These are phyloP conservation scores for Madurella mycetomatis DNA, from an alignment of 2,329 filamentous ascomycete genomes.

Conservation along the genomic window DNA sequence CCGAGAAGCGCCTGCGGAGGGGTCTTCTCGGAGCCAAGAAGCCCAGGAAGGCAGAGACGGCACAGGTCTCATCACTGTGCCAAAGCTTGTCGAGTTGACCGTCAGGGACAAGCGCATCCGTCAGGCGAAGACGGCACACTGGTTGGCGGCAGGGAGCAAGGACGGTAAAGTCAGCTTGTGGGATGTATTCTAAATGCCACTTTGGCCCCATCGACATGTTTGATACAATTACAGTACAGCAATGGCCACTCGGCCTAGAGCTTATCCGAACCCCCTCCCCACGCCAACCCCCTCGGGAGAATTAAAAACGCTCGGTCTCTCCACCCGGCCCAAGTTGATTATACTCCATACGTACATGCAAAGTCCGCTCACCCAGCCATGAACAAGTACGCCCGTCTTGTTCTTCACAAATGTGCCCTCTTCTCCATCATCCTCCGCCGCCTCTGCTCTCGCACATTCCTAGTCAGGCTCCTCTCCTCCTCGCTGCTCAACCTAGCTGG, in stretches of 20 bases:
- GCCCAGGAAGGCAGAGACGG: neutral
- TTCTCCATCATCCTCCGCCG: slow-evolving; percentile 47
- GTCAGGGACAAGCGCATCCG: slow-evolving; percentile 61
- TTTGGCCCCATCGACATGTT: neutral
- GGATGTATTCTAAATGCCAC: slow-evolving; percentile 70
- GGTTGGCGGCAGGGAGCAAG: slow-evolving; percentile 86
- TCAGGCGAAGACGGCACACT: slow-evolving; percentile 70
- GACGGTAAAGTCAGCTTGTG: slow-evolving; percentile 94
- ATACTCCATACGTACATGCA: neutral
- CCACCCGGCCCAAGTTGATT: too few relatives aligned
- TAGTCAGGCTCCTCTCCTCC: slow-evolving; percentile 43
- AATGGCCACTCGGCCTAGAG: too few relatives aligned
- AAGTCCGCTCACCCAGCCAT: neutral
- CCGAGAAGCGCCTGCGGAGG: neutral
- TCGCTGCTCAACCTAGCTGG: slow-evolving; percentile 46
- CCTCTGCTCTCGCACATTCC: slow-evolving; percentile 43
- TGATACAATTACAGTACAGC: neutral
- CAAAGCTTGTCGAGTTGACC: slow-evolving; percentile 35
- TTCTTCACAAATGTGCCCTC: slow-evolving; percentile 37
- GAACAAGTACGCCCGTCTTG: too few relatives aligned
- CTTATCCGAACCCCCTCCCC: too few relatives aligned
- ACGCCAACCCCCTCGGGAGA: too few relatives aligned
- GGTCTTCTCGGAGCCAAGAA: neutral
- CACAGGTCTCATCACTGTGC: slow-evolving; percentile 25
- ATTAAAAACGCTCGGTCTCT: too few relatives aligned